A percentile compares a stretch with the other conserved stretches of the same genome.
Evolutionary conservation across 805 yeast species (phyloP).

Genomic region (Phaffomyces opuntiae): DNA sequence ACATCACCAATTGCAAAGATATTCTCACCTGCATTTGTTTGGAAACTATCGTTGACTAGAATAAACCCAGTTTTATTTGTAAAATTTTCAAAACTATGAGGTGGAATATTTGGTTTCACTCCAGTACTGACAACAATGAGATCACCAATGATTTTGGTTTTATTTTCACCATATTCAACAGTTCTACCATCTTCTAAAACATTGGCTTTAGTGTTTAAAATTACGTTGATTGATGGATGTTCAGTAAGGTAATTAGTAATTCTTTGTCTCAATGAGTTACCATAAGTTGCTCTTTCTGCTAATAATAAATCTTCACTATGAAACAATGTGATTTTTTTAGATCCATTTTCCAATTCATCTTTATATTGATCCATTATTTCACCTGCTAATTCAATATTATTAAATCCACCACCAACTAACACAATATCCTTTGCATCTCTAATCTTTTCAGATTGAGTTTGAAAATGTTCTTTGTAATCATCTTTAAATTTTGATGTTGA

Average conservation of each 20-base stretch:
- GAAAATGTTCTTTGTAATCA: conserved; percentile 11
- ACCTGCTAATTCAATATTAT: conserved; percentile 27
- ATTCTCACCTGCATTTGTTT: conserved; percentile 2
- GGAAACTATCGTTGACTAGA: conserved; percentile 7
- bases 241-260: conserved; percentile 7
- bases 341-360: conserved; percentile 9
- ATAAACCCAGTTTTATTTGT: conserved; percentile 6
- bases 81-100: background rate
- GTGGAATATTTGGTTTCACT: conserved; percentile 9
- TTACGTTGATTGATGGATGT: conserved; percentile 7
- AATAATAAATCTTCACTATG: conserved; percentile 12
- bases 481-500: conserved; percentile 11
- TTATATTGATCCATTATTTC: conserved; percentile 22
- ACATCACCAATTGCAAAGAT: conserved; percentile 30
- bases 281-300: conserved; percentile 8
- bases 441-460: conserved; percentile 11
- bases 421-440: conserved; percentile 22
- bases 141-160: conserved; percentile 5
- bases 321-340: conserved; percentile 15
- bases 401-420: conserved; percentile 29
- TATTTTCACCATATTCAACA: background rate
- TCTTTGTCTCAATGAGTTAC: conserved; percentile 5
- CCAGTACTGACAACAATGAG: conserved; percentile 5
- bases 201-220: conserved; percentile 5
- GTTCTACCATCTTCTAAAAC: background rate